Percentiles rank a stretch among this genome's conserved stretches.
Conservation (phyloP, 805 yeast species). For the Cyberlindnera mycetangii region DNA sequence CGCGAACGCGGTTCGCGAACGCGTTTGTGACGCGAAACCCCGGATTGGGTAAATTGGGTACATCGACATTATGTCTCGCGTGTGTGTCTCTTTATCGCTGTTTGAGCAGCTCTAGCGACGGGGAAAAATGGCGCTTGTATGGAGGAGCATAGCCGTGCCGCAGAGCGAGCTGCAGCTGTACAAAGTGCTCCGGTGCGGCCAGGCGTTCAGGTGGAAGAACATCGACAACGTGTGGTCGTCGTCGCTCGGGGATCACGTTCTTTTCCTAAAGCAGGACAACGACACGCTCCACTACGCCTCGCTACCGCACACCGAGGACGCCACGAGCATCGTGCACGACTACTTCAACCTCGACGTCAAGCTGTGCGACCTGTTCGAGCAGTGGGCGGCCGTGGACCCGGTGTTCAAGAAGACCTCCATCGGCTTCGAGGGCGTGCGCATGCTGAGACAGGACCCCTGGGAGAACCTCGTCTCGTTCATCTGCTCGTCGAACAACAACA, state of each 20-base stretch:
- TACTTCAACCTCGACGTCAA: slow-evolving; percentile 69
- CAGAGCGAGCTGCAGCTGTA: slow-evolving; percentile 52
- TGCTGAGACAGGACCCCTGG: slow-evolving; percentile 95
- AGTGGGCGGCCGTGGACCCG: slow-evolving; percentile 61
- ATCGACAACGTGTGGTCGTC: slow-evolving; percentile 64
- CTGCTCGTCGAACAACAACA: slow-evolving; percentile 94
- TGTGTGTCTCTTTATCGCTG: not conserved
- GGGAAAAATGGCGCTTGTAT: slow-evolving; percentile 13
- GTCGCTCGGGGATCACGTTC: slow-evolving; percentile 53
- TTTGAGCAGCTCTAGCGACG: too few species aligned
- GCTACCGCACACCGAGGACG: slow-evolving; percentile 33
- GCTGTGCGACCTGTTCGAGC: slow-evolving; percentile 47
- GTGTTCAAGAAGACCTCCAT: slow-evolving; percentile 38
- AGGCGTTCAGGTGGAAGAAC: slow-evolving; percentile 73
- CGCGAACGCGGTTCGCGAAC: too few species aligned
- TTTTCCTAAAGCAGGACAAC: slow-evolving; percentile 62
- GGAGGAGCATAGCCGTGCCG: slow-evolving; percentile 21
- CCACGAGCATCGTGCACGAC: slow-evolving; percentile 48
- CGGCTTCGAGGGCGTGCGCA: slow-evolving; percentile 68
- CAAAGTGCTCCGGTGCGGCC: slow-evolving; percentile 78
- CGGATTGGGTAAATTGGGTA: too few species aligned
- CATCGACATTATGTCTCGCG: not conserved
- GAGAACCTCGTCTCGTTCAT: slow-evolving; percentile 87
- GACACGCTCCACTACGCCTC: slow-evolving; percentile 49
- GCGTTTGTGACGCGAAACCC: too few species aligned